These are phyloP conservation scores for Penicillium sp. DNA, from an alignment of 2,329 filamentous ascomycete genomes.

Conservation along the genomic window DNA sequence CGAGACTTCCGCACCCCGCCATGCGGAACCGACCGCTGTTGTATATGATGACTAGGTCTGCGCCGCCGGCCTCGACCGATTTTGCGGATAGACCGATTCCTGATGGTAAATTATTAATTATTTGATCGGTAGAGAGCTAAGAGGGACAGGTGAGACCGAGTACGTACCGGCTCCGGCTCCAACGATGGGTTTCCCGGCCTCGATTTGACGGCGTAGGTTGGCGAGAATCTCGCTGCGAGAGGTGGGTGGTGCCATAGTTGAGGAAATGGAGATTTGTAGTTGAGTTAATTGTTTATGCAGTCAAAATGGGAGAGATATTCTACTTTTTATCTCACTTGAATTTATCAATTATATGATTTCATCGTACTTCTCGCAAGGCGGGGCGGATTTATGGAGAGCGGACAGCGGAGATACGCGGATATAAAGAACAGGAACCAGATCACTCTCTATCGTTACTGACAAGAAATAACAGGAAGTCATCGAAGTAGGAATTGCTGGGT, in stretches of 20 bases:
- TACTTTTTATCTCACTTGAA: neutral
- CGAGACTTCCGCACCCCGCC: constrained; percentile 68
- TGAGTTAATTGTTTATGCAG: too few relatives aligned
- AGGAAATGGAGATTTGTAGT: neutral
- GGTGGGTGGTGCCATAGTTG: neutral
- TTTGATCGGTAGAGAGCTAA: too few relatives aligned
- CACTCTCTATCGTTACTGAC: neutral
- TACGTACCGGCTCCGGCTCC: neutral
- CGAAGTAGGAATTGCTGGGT: neutral
- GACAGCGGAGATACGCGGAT: neutral
- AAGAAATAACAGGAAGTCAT: neutral
- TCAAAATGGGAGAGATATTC: neutral
- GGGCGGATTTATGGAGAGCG: neutral
- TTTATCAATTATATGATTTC: neutral
- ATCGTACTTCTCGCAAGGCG: neutral
- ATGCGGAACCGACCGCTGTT: constrained; percentile 72
- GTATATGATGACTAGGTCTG: constrained; percentile 70
- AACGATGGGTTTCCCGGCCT: neutral
- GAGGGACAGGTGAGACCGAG: too few relatives aligned
- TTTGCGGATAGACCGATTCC: constrained; percentile 71
- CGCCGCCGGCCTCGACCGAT: constrained; percentile 66
- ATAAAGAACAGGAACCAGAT: neutral
- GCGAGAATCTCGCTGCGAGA: neutral
- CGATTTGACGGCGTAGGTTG: neutral
- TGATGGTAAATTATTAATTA: constrained; percentile 20